Conservation (phyloP, 2,329 filamentous ascomycete species). For the Stenocarpella maydis region DNA sequence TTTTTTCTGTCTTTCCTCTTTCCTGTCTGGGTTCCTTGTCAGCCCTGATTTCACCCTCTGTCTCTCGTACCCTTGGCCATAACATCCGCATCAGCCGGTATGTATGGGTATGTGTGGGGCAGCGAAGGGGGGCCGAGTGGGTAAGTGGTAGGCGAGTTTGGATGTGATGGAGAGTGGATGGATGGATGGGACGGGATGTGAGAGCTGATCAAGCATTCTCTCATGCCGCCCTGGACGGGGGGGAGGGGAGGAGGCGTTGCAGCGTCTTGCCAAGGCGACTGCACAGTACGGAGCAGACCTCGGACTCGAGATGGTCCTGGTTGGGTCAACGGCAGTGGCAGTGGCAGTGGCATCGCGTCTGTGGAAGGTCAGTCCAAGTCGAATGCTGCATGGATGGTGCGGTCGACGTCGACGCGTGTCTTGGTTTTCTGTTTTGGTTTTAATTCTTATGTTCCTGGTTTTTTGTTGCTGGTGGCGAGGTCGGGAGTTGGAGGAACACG, state of each 20-base stretch:
- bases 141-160: not conserved
- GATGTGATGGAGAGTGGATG: not conserved
- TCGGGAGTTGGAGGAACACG: conserved; percentile 23
- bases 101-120: not conserved
- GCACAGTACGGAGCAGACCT: not conserved
- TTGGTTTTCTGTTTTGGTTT: too few species aligned
- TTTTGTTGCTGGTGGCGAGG: conserved; percentile 5
- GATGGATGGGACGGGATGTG: conserved; percentile 12
- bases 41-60: not conserved
- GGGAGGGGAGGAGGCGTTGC: conserved; percentile 10
- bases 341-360: not conserved
- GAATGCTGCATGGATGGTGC: conserved; percentile 17
- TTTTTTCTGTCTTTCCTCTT: not conserved
- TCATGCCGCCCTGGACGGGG: not conserved
- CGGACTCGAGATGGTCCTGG: not conserved
- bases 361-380: not conserved
- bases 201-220: conserved; percentile 9
- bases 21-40: not conserved
- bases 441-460: too few species aligned
- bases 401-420: not conserved
- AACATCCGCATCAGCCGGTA: conserved; percentile 1
- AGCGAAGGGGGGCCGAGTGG: not conserved
- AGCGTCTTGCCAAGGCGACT: conserved; percentile 9
- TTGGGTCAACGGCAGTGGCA: conserved; percentile 7
- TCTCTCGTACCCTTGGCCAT: not conserved